Evolutionary conservation across 2,329 filamentous ascomycete species (phyloP).

Genomic region (Didymella segeticola): DNA sequence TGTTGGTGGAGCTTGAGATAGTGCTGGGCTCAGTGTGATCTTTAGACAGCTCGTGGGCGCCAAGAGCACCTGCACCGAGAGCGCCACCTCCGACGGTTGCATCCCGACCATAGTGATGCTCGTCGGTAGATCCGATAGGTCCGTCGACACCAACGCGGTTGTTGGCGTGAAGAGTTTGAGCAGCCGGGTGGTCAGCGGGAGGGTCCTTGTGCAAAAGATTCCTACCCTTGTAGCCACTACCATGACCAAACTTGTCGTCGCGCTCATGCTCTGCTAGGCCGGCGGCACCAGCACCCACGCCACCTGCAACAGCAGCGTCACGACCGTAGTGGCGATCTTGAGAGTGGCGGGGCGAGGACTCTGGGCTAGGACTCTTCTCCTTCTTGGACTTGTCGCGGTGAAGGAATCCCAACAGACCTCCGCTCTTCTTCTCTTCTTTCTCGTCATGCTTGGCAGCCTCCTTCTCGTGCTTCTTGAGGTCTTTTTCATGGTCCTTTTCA

Average conservation of each 20-base stretch:
- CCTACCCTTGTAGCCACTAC: conserved; percentile 35
- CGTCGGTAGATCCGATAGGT: conserved; percentile 1
- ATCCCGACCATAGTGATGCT: conserved; percentile 35
- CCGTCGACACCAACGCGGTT: conserved; percentile 12
- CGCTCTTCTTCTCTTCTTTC: conserved; percentile 46
- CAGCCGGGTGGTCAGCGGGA: conserved; percentile 44
- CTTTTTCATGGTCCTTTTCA: conserved; percentile 24
- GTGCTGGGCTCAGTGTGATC: conserved; percentile 3
- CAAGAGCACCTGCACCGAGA: conserved; percentile 40
- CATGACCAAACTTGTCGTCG: conserved; percentile 10
- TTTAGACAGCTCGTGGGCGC: conserved; percentile 12
- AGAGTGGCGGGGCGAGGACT: conserved; percentile 27
- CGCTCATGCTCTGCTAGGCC: conserved; percentile 10
- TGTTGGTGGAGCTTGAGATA: not conserved
- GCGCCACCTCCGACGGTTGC: conserved; percentile 39
- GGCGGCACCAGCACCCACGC: conserved; percentile 28
- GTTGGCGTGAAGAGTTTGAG: conserved; percentile 24
- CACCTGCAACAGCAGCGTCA: conserved; percentile 30
- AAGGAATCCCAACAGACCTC: conserved; percentile 49
- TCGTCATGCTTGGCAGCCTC: conserved; percentile 22
- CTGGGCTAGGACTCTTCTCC: conserved; percentile 37
- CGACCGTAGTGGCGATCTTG: conserved; percentile 35
- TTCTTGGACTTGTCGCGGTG: conserved; percentile 53
- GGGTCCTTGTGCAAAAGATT: conserved; percentile 53
- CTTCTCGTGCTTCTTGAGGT: conserved; percentile 27